Evolutionary conservation across 1,284 basidiomycete species (phyloP), one percentile per base, ranked within the genome.

Genomic region (Takashimella tepidaria): DNA sequence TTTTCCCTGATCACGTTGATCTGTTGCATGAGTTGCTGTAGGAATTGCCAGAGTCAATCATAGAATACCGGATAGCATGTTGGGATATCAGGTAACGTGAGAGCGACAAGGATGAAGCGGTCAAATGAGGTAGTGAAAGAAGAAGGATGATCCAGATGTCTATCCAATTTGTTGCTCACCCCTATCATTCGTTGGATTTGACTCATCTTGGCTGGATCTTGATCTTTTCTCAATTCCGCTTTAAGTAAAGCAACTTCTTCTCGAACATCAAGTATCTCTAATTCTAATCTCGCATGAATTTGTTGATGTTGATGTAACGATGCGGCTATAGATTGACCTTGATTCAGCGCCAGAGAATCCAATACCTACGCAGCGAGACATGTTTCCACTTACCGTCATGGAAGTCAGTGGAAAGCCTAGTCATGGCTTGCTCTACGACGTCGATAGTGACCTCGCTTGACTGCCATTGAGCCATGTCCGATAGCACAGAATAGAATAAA

Each of bases 1-100:
- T 97, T 95, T 73, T 96, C 92, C 37, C 91, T 83, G 62, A 98
- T 97, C 50, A 86, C 85, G 22, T 88, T 90, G 83, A 97, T 92
- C 77, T 97, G 92, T 25, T 86, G 84, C 53, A 98, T 82, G 10
- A 98, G 81, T 68, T 93, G 90, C 92, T 95, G 54, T 12, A 25
- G 8, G 10, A 16, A 16, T 8, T 37, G 10, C 16, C 31, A 37
- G 5, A 3, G 57, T 61, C 45, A 61, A n/a, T n/a, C n/a, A n/a
- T n/a, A n/a, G n/a, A n/a, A n/a, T n/a, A n/a, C n/a, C n/a, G n/a
- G n/a, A n/a, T n/a, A n/a, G 56, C 49, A n/a, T n/a, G 43, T 57
- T 42, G 56, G 56, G 26, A 40, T 27, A 22, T 13, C 4, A 24
- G 22, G 40, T 26, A 2, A 23, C 45, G 12, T 10, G 53, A 19